phyloP scores from a whole-genome alignment of 345 rosid species.

The Eucalyptus fibrosa region DNA sequence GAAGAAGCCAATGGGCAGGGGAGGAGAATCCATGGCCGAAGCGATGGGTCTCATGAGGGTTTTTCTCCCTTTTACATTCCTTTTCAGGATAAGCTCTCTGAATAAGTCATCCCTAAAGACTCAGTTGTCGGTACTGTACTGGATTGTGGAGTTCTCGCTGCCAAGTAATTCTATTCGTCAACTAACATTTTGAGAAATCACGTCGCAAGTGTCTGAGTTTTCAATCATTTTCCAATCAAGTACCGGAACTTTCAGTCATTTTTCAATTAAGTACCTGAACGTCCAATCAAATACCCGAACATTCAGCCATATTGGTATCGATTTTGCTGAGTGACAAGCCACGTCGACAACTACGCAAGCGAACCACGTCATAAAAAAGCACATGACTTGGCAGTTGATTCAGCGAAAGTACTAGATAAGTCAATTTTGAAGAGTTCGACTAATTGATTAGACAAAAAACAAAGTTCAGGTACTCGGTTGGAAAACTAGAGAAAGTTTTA shows the following conservation, averaged over 20 bases:
- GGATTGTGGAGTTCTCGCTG: background rate
- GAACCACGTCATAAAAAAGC: background rate
- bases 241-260: background rate
- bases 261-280: background rate
- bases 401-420: background rate
- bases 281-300: background rate
- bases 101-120: background rate
- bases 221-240: background rate
- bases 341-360: background rate
- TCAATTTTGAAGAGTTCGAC: background rate
- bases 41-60: background rate
- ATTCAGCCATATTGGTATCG: background rate
- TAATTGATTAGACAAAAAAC: background rate
- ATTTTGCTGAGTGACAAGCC: background rate
- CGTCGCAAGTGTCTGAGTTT: background rate
- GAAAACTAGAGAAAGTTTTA: background rate
- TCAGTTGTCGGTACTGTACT: accelerated
- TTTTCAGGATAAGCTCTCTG: background rate
- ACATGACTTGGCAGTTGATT: background rate
- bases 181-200: background rate
- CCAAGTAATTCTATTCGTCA: background rate
- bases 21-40: background rate
- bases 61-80: background rate
- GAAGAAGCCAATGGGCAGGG: background rate
- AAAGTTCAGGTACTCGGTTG: background rate